phyloP scores from a whole-genome alignment of 2,329 filamentous ascomycete species.

The Aspergillus phoenicis region DNA sequence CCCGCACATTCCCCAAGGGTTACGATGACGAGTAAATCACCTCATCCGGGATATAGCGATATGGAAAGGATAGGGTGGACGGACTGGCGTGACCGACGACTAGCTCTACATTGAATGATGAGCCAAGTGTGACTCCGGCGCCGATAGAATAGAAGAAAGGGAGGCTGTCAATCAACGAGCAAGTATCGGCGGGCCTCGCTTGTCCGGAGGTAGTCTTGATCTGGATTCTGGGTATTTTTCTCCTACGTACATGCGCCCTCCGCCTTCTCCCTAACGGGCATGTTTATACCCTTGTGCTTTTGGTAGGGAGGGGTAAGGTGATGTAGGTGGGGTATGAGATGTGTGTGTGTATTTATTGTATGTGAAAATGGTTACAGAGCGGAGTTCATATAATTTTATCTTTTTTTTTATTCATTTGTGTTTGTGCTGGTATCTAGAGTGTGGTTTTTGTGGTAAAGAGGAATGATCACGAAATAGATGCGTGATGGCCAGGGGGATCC shows the following conservation, averaged over 20 bases:
- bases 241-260: too few relatives aligned
- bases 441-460: too few relatives aligned
- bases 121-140: neutral
- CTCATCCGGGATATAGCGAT: neutral
- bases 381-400: conserved; percentile 11
- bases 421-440: too few relatives aligned
- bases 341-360: conserved; percentile 23
- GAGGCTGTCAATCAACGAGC: too few relatives aligned
- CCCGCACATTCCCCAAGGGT: conserved; percentile 49
- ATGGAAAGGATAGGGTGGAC: conserved; percentile 19
- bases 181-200: too few relatives aligned
- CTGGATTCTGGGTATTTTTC: too few relatives aligned
- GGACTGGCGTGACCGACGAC: neutral
- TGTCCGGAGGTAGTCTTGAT: too few relatives aligned
- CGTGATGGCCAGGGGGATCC: neutral
- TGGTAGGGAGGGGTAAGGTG: neutral
- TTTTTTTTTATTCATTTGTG: neutral
- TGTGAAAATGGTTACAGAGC: conserved; percentile 23
- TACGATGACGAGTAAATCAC: conserved; percentile 48
- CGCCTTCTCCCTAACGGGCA: too few relatives aligned
- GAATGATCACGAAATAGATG: too few relatives aligned
- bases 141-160: neutral
- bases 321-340: conserved; percentile 3
- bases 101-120: neutral
- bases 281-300: conserved; percentile 12